phyloP scores from a whole-genome alignment of 73 alveolate genomes.

The Loxodes magnus region DNA sequence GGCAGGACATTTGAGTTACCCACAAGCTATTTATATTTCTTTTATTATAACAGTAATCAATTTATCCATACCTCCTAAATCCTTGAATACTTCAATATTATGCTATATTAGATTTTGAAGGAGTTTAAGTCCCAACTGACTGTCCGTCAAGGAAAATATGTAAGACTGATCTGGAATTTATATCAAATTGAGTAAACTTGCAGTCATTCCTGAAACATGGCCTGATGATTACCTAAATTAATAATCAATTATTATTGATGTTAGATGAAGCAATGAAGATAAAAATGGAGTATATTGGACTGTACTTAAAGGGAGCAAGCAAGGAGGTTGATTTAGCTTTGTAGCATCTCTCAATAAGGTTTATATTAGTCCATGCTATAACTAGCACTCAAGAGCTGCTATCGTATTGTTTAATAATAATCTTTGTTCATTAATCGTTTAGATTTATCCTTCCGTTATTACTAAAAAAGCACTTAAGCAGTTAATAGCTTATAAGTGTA shows the following conservation, averaged over 20 bases:
- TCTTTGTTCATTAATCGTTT: too few species aligned
- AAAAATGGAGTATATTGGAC: neutral
- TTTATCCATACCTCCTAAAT: neutral
- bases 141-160: neutral
- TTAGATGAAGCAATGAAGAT: neutral
- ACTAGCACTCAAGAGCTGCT: constrained; percentile 9
- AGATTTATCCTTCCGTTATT: constrained; percentile 6
- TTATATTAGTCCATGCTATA: constrained; percentile 10
- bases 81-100: constrained; percentile 9
- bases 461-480: constrained; percentile 1
- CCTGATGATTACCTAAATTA: neutral
- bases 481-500: constrained; percentile 3
- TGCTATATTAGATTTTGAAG: constrained; percentile 2
- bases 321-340: neutral
- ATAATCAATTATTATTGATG: constrained; percentile 3
- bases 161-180: neutral
- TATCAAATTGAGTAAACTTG: neutral
- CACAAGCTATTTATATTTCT: too few species aligned
- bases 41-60: too few species aligned
- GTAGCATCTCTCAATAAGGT: constrained; percentile 3
- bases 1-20: too few species aligned
- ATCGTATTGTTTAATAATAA: too few species aligned
- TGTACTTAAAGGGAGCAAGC: neutral
- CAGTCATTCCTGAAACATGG: constrained; percentile 13
- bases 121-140: neutral